Conservation (phyloP, 257 asterid species). For the Jaltomata sinuosa region DNA sequence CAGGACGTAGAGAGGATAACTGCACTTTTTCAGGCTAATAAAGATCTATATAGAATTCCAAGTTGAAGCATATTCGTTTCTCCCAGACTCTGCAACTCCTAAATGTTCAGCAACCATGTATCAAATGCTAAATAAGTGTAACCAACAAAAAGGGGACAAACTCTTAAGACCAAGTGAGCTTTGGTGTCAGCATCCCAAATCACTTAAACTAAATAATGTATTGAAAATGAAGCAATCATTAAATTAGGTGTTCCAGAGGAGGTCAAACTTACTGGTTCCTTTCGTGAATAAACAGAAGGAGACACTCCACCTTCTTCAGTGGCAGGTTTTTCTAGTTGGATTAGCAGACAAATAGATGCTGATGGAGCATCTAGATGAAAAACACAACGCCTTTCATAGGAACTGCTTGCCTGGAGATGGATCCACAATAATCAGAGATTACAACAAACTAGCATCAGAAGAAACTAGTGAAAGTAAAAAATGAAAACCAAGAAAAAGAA, state of each 20-base stretch:
- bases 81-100: not conserved
- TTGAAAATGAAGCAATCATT: slow-evolving; percentile 1
- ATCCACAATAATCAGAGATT: not conserved
- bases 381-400: slow-evolving; percentile 60
- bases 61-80: not conserved
- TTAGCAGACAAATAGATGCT: slow-evolving; percentile 87
- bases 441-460: not conserved
- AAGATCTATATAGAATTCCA: not conserved
- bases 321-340: slow-evolving; percentile 97
- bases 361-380: slow-evolving; percentile 95
- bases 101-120: not conserved
- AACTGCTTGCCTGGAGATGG: slow-evolving; percentile 48
- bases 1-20: not conserved
- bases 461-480: not conserved
- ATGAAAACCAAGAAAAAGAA: slow-evolving; percentile 2
- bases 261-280: slow-evolving; percentile 82
- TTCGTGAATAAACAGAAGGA: slow-evolving; percentile 92
- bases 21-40: not conserved
- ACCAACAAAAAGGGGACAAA: not conserved
- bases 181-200: not conserved
- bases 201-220: not conserved
- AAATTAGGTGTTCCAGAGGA: slow-evolving; percentile 6
- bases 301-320: slow-evolving; percentile 99
- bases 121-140: not conserved
- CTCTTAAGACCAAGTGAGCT: not conserved